Evolutionary conservation across 139 green algal species (phyloP).

Genomic region (Coelastrella sp.): DNA sequence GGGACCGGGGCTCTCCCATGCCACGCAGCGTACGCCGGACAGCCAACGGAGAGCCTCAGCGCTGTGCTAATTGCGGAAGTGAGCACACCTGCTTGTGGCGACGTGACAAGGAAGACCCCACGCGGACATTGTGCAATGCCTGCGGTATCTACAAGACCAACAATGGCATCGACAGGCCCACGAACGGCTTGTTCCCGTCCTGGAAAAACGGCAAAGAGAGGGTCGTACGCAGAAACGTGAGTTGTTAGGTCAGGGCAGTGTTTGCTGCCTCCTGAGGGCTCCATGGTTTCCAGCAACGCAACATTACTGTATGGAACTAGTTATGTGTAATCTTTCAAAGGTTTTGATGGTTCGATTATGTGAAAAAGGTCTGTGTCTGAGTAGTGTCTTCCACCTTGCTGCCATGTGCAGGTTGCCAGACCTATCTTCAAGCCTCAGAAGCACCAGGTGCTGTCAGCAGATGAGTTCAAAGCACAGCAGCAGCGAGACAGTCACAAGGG

Average conservation of each 20-base stretch:
- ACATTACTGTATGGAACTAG: background rate
- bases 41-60: background rate
- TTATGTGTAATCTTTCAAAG: background rate
- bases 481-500: constrained; percentile 8
- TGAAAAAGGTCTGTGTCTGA: background rate
- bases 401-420: background rate
- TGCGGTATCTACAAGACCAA: constrained; percentile 42
- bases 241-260: background rate
- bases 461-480: constrained; percentile 15
- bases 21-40: background rate
- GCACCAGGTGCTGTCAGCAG: constrained; percentile 31
- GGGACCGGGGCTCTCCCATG: background rate
- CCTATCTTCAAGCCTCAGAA: constrained; percentile 32
- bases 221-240: constrained; percentile 30
- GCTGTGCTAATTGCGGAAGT: constrained; percentile 26
- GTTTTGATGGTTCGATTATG: background rate
- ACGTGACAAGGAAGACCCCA: constrained; percentile 36
- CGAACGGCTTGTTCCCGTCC: constrained; percentile 13
- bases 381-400: background rate
- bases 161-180: constrained; percentile 41
- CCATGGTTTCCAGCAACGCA: too few relatives aligned
- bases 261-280: too few relatives aligned
- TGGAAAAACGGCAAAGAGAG: constrained; percentile 42
- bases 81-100: constrained; percentile 15
- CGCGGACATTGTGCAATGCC: constrained; percentile 31